Conservation (phyloP, 2,329 filamentous ascomycete species). For the Monilinia fructigena region DNA sequence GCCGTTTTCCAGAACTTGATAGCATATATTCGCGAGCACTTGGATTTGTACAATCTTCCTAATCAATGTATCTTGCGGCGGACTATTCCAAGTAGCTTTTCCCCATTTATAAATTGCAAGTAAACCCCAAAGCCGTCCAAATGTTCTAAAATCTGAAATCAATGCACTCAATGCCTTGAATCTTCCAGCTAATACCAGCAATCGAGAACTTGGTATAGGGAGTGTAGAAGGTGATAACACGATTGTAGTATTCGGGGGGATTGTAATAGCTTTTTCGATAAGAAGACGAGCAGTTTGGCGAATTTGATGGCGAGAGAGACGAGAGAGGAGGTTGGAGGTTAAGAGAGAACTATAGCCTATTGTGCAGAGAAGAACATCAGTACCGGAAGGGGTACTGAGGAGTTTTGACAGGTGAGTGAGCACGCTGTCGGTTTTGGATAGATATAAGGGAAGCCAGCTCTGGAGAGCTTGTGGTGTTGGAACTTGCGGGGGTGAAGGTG, state of each 20-base stretch:
- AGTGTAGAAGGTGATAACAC: conserved; percentile 39
- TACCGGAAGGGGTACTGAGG: conserved; percentile 65
- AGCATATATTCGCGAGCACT: conserved; percentile 64
- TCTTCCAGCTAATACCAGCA: conserved; percentile 48
- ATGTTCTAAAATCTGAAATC: conserved; percentile 69
- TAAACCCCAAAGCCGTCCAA: conserved; percentile 73
- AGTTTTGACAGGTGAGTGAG: conserved; percentile 59
- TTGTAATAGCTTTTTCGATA: conserved; percentile 51
- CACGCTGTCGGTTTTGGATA: conserved; percentile 37
- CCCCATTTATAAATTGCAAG: conserved; percentile 71
- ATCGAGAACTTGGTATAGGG: conserved; percentile 32
- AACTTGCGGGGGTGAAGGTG: conserved; percentile 24
- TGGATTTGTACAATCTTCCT: conserved; percentile 63
- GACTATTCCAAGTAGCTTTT: conserved; percentile 45
- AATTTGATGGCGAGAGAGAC: conserved; percentile 57
- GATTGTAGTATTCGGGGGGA: conserved; percentile 52
- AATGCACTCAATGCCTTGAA: conserved; percentile 63
- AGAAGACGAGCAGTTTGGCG: conserved; percentile 52
- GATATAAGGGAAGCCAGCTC: conserved; percentile 39
- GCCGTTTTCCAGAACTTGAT: conserved; percentile 80
- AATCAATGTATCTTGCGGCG: conserved; percentile 46
- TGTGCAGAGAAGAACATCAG: conserved; percentile 68
- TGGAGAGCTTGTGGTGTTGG: conserved; percentile 32
- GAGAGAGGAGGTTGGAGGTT: conserved; percentile 50
- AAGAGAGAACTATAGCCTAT: conserved; percentile 66